These are phyloP conservation scores for Phytophthora pini DNA, from an alignment of 352 stramenopile genomes.

Conservation along the genomic window DNA sequence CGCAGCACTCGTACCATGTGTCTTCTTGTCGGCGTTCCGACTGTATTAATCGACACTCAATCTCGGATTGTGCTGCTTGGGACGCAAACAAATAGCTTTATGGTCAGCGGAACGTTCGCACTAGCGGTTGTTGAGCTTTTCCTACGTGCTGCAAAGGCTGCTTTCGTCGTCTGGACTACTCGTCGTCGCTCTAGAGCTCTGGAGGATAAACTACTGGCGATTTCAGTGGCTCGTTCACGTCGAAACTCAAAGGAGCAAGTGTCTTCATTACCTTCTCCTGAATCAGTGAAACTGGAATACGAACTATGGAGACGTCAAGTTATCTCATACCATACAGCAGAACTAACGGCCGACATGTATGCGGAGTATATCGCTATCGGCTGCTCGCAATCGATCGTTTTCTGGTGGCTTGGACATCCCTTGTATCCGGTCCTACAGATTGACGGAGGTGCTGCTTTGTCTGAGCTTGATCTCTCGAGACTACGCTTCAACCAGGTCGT, in stretches of 20 bases:
- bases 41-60: slow-evolving; percentile 56
- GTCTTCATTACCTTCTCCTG: background rate
- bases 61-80: slow-evolving; percentile 46
- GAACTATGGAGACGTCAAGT: slow-evolving; percentile 35
- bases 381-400: slow-evolving; percentile 46
- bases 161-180: slow-evolving; percentile 32
- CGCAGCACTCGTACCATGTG: slow-evolving; percentile 51
- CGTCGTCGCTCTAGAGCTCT: slow-evolving; percentile 18
- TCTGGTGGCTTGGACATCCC: slow-evolving; percentile 46
- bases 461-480: slow-evolving; percentile 15
- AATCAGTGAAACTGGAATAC: slow-evolving; percentile 22
- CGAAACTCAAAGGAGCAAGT: background rate
- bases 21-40: slow-evolving; percentile 44
- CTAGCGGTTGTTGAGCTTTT: slow-evolving; percentile 37
- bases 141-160: slow-evolving; percentile 32
- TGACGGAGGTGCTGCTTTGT: slow-evolving; percentile 3
- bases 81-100: slow-evolving; percentile 21
- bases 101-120: slow-evolving; percentile 22
- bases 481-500: slow-evolving; percentile 21
- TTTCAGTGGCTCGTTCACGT: background rate
- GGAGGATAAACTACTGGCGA: slow-evolving; percentile 14
- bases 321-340: slow-evolving; percentile 43
- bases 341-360: slow-evolving; percentile 53
- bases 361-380: slow-evolving; percentile 60
- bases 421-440: slow-evolving; percentile 31